A percentile compares a stretch with the other conserved stretches of the same genome.
Evolutionary conservation across 1,284 basidiomycete genomes (phyloP).

Genomic region (Porogramme epimiltina): DNA sequence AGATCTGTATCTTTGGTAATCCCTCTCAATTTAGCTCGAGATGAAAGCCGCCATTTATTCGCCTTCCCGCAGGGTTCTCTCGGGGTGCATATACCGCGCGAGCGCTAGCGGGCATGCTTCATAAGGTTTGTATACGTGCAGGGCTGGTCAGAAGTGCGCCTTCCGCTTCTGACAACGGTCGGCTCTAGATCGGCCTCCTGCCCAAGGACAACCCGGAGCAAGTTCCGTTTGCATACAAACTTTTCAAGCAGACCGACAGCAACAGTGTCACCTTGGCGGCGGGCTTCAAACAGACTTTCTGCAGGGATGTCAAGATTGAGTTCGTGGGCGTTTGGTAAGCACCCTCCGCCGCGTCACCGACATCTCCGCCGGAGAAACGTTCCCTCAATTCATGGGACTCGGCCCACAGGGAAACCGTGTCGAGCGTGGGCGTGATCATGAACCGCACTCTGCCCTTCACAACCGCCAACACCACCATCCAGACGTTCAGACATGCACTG

Average conservation of each 20-base stretch:
- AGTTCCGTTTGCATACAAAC: constrained; percentile 58
- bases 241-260: constrained; percentile 49
- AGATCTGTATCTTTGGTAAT: constrained; percentile 56
- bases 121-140: constrained; percentile 27
- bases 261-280: constrained; percentile 41
- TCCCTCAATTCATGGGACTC: background rate
- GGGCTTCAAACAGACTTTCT: constrained; percentile 56
- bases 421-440: constrained; percentile 40
- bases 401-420: constrained; percentile 39
- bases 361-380: no score
- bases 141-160: background rate
- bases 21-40: constrained; percentile 7
- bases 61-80: constrained; percentile 33
- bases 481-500: constrained; percentile 45
- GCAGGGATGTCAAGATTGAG: constrained; percentile 48
- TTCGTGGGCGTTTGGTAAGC: constrained; percentile 44
- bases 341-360: no score
- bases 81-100: constrained; percentile 53
- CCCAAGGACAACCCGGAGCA: constrained; percentile 54
- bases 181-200: constrained; percentile 49
- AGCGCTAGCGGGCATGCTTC: constrained; percentile 47
- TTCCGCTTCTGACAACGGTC: background rate
- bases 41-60: background rate
- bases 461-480: constrained; percentile 38
- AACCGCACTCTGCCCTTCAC: constrained; percentile 44